Evolutionary conservation across 177 flowering plant species (phyloP).

Genomic region (Telopea speciosissima): DNA sequence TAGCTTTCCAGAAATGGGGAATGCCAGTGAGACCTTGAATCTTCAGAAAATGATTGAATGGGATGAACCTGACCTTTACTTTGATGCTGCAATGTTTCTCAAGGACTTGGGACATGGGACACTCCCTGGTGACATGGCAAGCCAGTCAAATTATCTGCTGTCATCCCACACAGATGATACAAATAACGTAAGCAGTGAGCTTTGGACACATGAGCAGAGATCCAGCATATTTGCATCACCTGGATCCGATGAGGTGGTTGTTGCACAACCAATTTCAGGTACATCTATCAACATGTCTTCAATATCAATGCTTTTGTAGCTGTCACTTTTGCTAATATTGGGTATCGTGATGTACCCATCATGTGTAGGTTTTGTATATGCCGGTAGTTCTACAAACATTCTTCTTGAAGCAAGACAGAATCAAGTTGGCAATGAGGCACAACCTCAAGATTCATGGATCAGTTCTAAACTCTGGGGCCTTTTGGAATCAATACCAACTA

Average conservation of each 20-base stretch:
- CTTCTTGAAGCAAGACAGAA: constrained; percentile 25
- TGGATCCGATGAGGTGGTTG: constrained; percentile 13
- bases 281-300: constrained; percentile 12
- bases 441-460: constrained; percentile 33
- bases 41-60: constrained; percentile 34
- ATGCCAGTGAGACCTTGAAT: constrained; percentile 13
- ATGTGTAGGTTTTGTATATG: constrained; percentile 41
- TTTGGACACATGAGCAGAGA: constrained; percentile 34
- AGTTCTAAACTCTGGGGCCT: constrained; percentile 57
- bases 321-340: constrained; percentile 20
- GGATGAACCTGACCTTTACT: constrained; percentile 44
- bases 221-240: constrained; percentile 12
- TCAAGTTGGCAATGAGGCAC: constrained; percentile 20
- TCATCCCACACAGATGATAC: constrained; percentile 10
- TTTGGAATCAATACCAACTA: constrained; percentile 82
- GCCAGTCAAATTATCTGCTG: constrained; percentile 25
- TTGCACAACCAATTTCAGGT: constrained; percentile 38
- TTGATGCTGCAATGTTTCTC: constrained; percentile 52
- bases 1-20: constrained; percentile 8
- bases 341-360: constrained; percentile 16
- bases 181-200: constrained; percentile 18
- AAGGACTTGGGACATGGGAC: background rate
- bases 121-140: constrained; percentile 19
- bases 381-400: constrained; percentile 12
- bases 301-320: background rate